Percentiles rank a stretch among this genome's conserved stretches.
phyloP scores from a whole-genome alignment of 805 yeast species.

The Myxozyma geophila region DNA sequence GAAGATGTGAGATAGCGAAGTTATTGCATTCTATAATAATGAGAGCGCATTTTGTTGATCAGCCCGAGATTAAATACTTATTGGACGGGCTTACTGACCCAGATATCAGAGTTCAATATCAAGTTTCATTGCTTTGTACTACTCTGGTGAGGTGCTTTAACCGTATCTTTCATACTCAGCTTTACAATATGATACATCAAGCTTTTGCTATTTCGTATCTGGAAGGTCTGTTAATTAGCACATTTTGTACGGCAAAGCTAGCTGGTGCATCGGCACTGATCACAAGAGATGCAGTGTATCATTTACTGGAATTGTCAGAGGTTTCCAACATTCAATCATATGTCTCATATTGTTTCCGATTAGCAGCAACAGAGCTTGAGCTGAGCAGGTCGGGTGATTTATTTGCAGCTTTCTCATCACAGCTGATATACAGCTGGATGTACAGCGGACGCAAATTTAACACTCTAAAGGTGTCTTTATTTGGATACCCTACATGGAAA shows the following conservation, averaged over 20 bases:
- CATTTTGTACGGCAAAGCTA: slow-evolving; percentile 8
- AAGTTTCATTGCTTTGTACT: neutral
- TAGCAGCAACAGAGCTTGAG: neutral
- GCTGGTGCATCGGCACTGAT: slow-evolving; percentile 4
- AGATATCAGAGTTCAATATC: slow-evolving; percentile 4
- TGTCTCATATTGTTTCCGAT: neutral
- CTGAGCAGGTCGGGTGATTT: slow-evolving; percentile 9
- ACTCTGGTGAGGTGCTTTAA: neutral
- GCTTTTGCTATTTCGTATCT: neutral
- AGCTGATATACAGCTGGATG: slow-evolving; percentile 26
- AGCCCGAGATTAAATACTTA: neutral
- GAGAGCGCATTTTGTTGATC: neutral
- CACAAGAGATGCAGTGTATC: slow-evolving; percentile 15
- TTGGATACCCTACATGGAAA: slow-evolving; percentile 30
- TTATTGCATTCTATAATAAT: neutral
- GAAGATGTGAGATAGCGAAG: neutral
- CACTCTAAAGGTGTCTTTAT: slow-evolving; percentile 17
- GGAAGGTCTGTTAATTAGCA: slow-evolving; percentile 4
- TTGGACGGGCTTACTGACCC: neutral
- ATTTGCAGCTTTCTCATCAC: slow-evolving; percentile 20
- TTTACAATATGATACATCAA: slow-evolving; percentile 7
- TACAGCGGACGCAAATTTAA: neutral
- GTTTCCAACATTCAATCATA: neutral
- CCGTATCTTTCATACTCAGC: neutral
- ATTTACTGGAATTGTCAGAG: slow-evolving; percentile 4